Percentiles rank a stretch among this genome's conserved stretches.
Conservation (phyloP, 148 eudicot genomes). For the Chenopodium quinoa region DNA sequence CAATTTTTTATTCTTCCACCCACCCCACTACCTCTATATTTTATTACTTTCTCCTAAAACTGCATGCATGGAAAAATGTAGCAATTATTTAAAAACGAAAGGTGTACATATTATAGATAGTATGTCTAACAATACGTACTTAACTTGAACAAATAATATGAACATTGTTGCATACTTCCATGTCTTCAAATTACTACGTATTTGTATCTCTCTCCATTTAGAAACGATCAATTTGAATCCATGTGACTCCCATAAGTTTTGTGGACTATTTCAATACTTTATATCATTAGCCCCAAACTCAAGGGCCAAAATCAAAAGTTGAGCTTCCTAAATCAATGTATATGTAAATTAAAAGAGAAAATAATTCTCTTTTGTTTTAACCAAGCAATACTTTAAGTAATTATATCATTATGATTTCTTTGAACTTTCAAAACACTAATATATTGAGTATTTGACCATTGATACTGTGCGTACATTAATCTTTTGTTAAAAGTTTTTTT, state of each 20-base stretch:
- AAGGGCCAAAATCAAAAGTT: slow-evolving; percentile 30
- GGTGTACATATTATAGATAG: too few species aligned
- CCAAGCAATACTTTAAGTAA: neutral
- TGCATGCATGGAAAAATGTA: too few species aligned
- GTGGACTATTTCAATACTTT: neutral
- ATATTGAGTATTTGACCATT: slow-evolving; percentile 3
- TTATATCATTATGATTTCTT: slow-evolving; percentile 11
- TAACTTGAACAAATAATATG: neutral
- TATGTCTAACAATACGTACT: too few species aligned
- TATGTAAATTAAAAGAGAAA: neutral
- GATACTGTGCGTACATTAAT: neutral
- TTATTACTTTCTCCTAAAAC: too few species aligned
- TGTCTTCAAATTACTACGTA: too few species aligned
- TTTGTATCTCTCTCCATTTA: neutral
- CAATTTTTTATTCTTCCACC: too few species aligned
- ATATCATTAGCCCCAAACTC: slow-evolving; percentile 29
- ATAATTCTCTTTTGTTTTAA: neutral
- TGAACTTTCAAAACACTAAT: slow-evolving; percentile 13
- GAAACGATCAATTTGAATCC: slow-evolving; percentile 1
- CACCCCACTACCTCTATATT: too few species aligned
- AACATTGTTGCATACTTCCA: neutral
- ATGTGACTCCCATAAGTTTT: slow-evolving; percentile 24
- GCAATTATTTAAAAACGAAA: too few species aligned
- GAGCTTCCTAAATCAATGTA: neutral
- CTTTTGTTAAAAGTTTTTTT: too few species aligned